Base-by-base conservation (phyloP, 1,284 basidiomycete species). In the Cryptococcus floricola region DNA sequence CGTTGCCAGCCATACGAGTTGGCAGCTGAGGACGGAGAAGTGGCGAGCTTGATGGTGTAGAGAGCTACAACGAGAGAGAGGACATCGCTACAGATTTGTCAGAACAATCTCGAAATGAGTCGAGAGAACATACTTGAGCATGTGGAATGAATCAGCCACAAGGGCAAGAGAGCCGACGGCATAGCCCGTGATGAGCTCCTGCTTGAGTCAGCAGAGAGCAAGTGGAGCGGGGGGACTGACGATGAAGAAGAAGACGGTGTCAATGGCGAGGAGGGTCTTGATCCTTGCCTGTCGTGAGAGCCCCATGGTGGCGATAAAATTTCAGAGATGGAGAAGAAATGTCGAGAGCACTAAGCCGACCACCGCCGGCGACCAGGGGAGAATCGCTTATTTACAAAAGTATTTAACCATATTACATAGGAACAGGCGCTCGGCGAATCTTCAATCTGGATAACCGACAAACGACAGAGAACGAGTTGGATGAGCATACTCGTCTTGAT, bases 141-240 rank as follows among this genome's bases (percentile, higher is more conserved):
- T 98, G 80, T 98, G 95, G 79, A 98, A 98, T 62, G 88, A 90
- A 79, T 98, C 95, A 19, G 96, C 95, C 39, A 98, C 87, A 56
- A 98, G 86, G 3, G 94, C 94, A 1, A 97, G 84, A 0, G 93
- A 96, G 39, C 92, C 92, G 56, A 96, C 91, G 14, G 88, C 85
- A 85, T 95, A 95, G 46, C 94, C 93, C 87, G 74, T 57, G 48
- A 74, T 72, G 28, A 75, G 58, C 59, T 73, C 71, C 69, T 73
- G 49, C 4, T 12, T n/a, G 34, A 41, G 39, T 38, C 37, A 25
- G 23, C 47, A 12, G 28, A 56, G 42, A 39, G 59, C 42, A 45
- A 39, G 50, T 54, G 6, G 10, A 12, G 6, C 25, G n/a, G 1
- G 46, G 62, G 56, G 49, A 48, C 48, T 39, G 76, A 98, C 96